Evolutionary conservation across 768 basidiomycete species (phyloP), one percentile per base, ranked within the genome.

Genomic region (Suillus paluster): DNA sequence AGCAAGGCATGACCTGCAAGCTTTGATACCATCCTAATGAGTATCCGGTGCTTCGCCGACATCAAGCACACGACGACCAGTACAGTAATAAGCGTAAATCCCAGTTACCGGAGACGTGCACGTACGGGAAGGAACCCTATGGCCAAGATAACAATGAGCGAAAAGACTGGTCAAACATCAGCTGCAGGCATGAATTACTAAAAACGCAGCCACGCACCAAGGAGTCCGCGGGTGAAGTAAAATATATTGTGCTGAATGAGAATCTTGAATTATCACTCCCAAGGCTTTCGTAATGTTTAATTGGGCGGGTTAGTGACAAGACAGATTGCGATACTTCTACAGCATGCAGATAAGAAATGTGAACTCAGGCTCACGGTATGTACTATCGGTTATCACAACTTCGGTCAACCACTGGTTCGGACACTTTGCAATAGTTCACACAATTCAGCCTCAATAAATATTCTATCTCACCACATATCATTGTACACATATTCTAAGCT

Each of bases 231-330:
- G 30, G 27, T 21, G 30, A 59, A 59, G 19, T 59, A 59, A 11
- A 59, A 59, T 57, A 59, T 57, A 34, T 59, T 59, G 34, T 59
- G 53, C 34, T 57, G 58, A 25, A 59, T 14, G n/a, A 59, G 30
- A 36, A 34, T 53, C 17, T 25, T 50, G 45, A 59, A 53, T 34
- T 57, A 6, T 15, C 9, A 25, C 21, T 9, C n/a, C 53, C 19
- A 36, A 17, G 19, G 25, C 17, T 25, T 25, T 34, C 23, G 50
- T 54, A 59, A 36, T 59, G n/a, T 25, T 19, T 57, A 53, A 59
- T 50, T 12, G 58, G 27, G 17, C 58, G 27, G 30, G n/a, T n/a
- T n/a, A 57, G 23, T 33, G 38, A 25, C 12, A 57, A 27, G 11
- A 25, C 44, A 9, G 56, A 44, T 33, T 57, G 56, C n/a, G 52